Evolutionary conservation across 140 eudicot genomes (phyloP).

Genomic region (Bidens hawaiensis): DNA sequence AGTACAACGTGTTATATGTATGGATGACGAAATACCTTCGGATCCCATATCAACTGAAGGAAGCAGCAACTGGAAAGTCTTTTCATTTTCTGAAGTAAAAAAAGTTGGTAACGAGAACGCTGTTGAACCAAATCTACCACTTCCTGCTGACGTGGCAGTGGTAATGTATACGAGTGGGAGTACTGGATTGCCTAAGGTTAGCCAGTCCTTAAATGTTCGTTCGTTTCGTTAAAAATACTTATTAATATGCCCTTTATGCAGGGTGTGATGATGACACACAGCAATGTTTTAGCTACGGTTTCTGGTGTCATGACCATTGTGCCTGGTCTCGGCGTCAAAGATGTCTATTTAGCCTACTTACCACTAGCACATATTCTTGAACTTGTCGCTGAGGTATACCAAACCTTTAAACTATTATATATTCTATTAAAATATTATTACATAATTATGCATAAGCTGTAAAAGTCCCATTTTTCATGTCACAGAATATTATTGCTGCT

Average conservation of each 20-base stretch:
- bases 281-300: constrained; percentile 84
- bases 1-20: constrained; percentile 82
- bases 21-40: constrained; percentile 61
- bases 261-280: constrained; percentile 99
- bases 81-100: constrained; percentile 63
- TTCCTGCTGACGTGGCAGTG: constrained; percentile 86
- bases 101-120: constrained; percentile 68
- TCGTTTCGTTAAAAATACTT: neutral
- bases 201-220: neutral
- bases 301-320: constrained; percentile 96
- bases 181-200: constrained; percentile 97
- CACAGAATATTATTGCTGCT: constrained; percentile 76
- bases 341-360: constrained; percentile 90
- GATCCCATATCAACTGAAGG: constrained; percentile 31
- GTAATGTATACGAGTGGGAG: constrained; percentile 99
- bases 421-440: constrained; percentile 1
- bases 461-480: constrained; percentile 2
- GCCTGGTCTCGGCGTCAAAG: constrained; percentile 73
- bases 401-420: neutral
- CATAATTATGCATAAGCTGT: neutral
- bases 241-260: constrained; percentile 19
- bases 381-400: constrained; percentile 90
- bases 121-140: constrained; percentile 79
- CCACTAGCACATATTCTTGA: constrained; percentile 98
- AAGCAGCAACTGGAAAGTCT: constrained; percentile 55